Conservation (phyloP, 495 filamentous ascomycete species). For the Podospora pseudopauciseta region DNA sequence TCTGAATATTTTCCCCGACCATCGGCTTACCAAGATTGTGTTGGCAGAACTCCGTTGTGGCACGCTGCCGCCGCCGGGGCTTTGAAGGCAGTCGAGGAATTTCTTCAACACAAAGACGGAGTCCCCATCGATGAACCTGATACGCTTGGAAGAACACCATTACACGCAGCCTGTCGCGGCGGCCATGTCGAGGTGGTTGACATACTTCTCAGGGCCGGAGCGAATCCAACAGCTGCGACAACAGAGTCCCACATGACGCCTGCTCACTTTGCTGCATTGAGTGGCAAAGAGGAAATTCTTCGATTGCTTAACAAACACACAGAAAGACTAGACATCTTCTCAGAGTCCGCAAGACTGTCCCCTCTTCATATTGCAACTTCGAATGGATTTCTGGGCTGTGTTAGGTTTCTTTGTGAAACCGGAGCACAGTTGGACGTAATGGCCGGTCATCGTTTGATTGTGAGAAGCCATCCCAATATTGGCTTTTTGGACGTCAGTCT, state of each 20-base stretch:
- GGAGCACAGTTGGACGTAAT: background rate
- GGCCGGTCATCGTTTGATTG: background rate
- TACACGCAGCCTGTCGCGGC: background rate
- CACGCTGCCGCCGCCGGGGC: constrained; percentile 10
- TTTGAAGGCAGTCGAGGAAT: background rate
- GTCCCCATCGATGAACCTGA: background rate
- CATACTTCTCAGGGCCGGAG: background rate
- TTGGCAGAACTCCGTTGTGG: constrained; percentile 10
- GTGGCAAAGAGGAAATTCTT: background rate
- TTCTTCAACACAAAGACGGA: background rate
- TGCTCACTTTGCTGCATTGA: background rate
- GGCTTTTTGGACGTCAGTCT: too few species aligned
- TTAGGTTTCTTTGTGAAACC: background rate
- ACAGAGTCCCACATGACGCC: background rate
- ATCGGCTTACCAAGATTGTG: background rate
- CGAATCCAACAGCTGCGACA: background rate
- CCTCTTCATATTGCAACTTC: constrained; percentile 1
- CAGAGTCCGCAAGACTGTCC: background rate
- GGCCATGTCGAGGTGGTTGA: background rate
- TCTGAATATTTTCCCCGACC: background rate
- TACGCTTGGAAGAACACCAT: background rate
- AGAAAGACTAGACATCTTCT: background rate
- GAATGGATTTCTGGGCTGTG: background rate
- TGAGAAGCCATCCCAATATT: too few species aligned
- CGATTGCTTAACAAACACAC: background rate